phyloP scores from a whole-genome alignment of 768 basidiomycete genomes.

The Cantharellus anzutake region DNA sequence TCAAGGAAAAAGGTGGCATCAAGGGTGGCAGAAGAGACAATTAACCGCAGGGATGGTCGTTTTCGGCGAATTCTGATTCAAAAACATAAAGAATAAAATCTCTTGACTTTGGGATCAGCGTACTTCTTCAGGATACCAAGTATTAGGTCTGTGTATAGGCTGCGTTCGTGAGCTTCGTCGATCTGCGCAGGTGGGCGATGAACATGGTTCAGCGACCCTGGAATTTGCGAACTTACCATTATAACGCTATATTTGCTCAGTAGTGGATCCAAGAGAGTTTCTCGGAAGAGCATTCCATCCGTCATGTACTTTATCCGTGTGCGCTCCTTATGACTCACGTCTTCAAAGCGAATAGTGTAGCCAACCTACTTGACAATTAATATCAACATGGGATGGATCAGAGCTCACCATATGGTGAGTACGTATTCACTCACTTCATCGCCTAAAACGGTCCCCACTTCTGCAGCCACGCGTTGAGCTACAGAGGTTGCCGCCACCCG shows the following conservation, averaged over 20 bases:
- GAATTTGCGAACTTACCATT: slow-evolving; percentile 39
- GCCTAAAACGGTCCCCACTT: slow-evolving; percentile 74
- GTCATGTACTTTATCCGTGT: slow-evolving; percentile 94
- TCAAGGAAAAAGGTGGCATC: slow-evolving; percentile 79
- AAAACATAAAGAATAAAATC: slow-evolving; percentile 5
- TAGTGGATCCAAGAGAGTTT: slow-evolving; percentile 79
- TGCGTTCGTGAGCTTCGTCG: slow-evolving; percentile 94
- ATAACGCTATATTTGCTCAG: slow-evolving; percentile 86
- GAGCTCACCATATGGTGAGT: not conserved
- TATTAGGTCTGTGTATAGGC: slow-evolving; percentile 86
- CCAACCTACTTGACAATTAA: slow-evolving; percentile 47
- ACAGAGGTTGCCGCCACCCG: slow-evolving; percentile 93
- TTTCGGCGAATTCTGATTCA: slow-evolving; percentile 66
- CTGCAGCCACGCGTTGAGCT: slow-evolving; percentile 76
- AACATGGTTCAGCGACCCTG: not conserved
- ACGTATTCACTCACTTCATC: slow-evolving; percentile 42
- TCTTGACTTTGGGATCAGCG: slow-evolving; percentile 7
- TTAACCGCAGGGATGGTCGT: slow-evolving; percentile 70
- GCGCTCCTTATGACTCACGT: slow-evolving; percentile 62
- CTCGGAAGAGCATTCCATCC: slow-evolving; percentile 94
- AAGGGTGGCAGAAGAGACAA: slow-evolving; percentile 92
- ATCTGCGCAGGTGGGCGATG: slow-evolving; percentile 32
- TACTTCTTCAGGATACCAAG: slow-evolving; percentile 89
- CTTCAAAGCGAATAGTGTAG: slow-evolving; percentile 94
- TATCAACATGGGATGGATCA: no score